These are phyloP conservation scores for Fusarium nisikadoi DNA, from an alignment of 2,329 filamentous ascomycete genomes.

Conservation along the genomic window DNA sequence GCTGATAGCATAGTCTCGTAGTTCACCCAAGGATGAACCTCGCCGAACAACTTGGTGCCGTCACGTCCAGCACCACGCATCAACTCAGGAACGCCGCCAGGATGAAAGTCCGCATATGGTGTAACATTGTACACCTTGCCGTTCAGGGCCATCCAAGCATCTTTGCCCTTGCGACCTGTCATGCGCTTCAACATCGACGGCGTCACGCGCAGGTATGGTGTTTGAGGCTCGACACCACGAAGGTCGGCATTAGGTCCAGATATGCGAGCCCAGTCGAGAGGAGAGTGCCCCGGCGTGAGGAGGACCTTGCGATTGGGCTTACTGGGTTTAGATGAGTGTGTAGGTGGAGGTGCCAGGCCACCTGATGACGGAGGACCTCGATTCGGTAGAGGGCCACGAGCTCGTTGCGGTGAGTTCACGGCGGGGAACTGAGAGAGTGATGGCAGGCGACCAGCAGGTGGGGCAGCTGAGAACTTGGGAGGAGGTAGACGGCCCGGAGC, in stretches of 20 bases:
- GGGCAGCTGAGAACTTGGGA: conserved; percentile 29
- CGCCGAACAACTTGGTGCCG: conserved; percentile 71
- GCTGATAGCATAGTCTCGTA: conserved; percentile 75
- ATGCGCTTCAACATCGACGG: conserved; percentile 81
- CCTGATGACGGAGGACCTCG: conserved; percentile 48
- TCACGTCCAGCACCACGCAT: conserved; percentile 70
- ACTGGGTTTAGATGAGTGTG: conserved; percentile 61
- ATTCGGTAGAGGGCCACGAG: conserved; percentile 55
- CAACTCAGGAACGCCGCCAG: conserved; percentile 83
- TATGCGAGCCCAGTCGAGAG: conserved; percentile 93
- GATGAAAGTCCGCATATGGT: conserved; percentile 90
- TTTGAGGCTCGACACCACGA: conserved; percentile 65
- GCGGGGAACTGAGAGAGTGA: conserved; percentile 61
- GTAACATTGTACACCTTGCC: conserved; percentile 95
- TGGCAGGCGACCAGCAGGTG: conserved; percentile 46
- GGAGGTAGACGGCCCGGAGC: conserved; percentile 34
- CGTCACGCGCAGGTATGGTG: conserved; percentile 77
- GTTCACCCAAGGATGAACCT: conserved; percentile 78
- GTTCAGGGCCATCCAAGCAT: conserved; percentile 90
- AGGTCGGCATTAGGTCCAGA: conserved; percentile 72
- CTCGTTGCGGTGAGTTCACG: conserved; percentile 62
- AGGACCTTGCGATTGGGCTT: conserved; percentile 77
- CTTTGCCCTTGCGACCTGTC: conserved; percentile 84
- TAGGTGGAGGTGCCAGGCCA: conserved; percentile 66
- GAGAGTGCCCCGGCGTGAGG: conserved; percentile 90